phyloP scores from a whole-genome alignment of 129 eudicot genomes.

The Solidago caesia region DNA sequence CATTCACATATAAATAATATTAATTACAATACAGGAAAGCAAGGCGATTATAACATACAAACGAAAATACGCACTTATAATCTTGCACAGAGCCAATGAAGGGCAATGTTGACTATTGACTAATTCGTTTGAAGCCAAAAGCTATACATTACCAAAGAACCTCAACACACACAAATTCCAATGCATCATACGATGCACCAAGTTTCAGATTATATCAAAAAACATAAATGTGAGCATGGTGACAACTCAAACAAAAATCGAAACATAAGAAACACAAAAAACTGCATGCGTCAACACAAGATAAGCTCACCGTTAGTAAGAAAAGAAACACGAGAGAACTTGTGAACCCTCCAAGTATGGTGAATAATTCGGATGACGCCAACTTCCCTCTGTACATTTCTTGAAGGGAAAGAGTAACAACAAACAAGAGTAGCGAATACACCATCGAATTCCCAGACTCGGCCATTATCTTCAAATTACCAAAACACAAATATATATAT shows the following conservation, averaged over 20 bases:
- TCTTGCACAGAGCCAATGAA: too few relatives aligned
- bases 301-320: conserved; percentile 62
- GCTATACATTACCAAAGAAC: too few relatives aligned
- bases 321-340: conserved; percentile 76
- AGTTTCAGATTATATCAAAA: too few relatives aligned
- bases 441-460: conserved; percentile 81
- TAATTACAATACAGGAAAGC: neutral
- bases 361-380: conserved; percentile 82
- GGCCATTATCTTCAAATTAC: conserved; percentile 52
- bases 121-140: too few relatives aligned
- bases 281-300: neutral
- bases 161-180: too few relatives aligned
- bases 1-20: neutral
- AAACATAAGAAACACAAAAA: neutral
- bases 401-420: conserved; percentile 76
- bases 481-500: conserved; percentile 15
- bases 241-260: neutral
- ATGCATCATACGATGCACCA: too few relatives aligned
- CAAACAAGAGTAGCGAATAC: conserved; percentile 67
- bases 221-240: neutral
- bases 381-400: conserved; percentile 80
- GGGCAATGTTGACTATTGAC: too few relatives aligned
- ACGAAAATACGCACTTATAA: too few relatives aligned
- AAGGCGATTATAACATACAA: too few relatives aligned
- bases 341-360: conserved; percentile 94